These are phyloP conservation scores for Botryosphaeria dothidea DNA, from an alignment of 2,329 filamentous ascomycete genomes.

Conservation along the genomic window DNA sequence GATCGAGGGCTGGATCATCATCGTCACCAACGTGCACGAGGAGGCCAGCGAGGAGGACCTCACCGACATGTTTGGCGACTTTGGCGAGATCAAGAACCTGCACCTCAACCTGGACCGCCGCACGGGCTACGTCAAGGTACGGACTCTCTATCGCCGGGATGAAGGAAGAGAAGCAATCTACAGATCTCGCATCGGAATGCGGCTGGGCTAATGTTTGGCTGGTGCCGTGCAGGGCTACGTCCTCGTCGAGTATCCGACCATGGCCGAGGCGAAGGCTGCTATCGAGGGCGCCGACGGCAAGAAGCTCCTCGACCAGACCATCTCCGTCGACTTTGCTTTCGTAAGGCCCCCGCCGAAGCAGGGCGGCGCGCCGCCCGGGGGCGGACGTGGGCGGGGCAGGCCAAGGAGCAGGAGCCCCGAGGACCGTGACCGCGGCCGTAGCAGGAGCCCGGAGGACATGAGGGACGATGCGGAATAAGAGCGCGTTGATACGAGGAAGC, in stretches of 20 bases:
- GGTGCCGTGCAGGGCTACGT: slow-evolving; percentile 67
- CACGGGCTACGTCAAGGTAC: slow-evolving; percentile 83
- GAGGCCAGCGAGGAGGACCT: slow-evolving; percentile 82
- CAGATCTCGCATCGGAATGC: no score
- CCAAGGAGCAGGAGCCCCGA: slow-evolving; percentile 48
- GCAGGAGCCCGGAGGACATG: slow-evolving; percentile 19
- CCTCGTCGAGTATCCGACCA: slow-evolving; percentile 79
- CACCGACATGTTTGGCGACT: slow-evolving; percentile 80
- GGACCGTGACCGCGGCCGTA: slow-evolving; percentile 31
- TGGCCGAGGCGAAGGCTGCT: slow-evolving; percentile 77
- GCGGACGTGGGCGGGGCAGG: slow-evolving; percentile 27
- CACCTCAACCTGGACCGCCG: slow-evolving; percentile 80
- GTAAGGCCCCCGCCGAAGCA: slow-evolving; percentile 68
- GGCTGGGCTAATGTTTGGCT: not conserved
- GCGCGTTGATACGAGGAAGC: not conserved
- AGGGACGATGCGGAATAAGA: slow-evolving; percentile 13
- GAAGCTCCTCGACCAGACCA: slow-evolving; percentile 78
- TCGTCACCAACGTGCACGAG: slow-evolving; percentile 85
- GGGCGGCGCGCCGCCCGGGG: slow-evolving; percentile 31
- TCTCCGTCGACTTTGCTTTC: slow-evolving; percentile 82
- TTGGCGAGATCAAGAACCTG: slow-evolving; percentile 83
- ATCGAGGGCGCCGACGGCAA: slow-evolving; percentile 77
- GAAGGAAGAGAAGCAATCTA: no score
- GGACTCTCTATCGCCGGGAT: not conserved
- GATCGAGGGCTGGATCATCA: slow-evolving; percentile 87